Conservation (phyloP, 192 early-diverging fungal species). For the Backusella psychrophila region DNA sequence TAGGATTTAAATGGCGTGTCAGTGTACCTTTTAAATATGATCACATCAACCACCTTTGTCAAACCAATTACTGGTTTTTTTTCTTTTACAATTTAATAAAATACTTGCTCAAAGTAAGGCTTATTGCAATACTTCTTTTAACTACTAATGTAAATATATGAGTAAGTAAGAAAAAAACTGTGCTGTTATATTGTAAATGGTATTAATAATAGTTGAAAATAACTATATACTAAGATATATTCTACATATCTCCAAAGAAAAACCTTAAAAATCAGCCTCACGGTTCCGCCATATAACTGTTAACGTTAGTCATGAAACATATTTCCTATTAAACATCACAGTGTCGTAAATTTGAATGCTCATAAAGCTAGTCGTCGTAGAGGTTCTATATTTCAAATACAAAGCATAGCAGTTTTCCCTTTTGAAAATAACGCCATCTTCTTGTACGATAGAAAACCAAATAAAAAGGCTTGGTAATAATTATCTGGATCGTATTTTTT, state of each 20-base stretch:
- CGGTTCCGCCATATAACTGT: background rate
- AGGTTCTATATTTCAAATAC: background rate
- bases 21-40: background rate
- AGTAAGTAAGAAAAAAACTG: background rate
- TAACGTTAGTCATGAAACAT: background rate
- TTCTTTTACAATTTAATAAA: background rate
- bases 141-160: background rate
- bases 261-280: background rate
- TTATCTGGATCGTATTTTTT: background rate
- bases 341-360: background rate
- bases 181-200: background rate
- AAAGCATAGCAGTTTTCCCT: background rate
- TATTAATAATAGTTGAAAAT: background rate
- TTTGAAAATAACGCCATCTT: background rate
- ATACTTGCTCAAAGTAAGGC: background rate
- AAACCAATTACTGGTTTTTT: background rate
- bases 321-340: background rate
- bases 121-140: background rate
- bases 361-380: background rate
- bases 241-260: background rate
- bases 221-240: background rate
- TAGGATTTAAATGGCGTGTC: background rate
- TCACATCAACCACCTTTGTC: too few species aligned
- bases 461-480: background rate
- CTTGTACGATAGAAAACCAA: background rate